Base-by-base conservation (phyloP, 371 early-diverging fungal genomes). In the Sporodiniella umbellata region DNA sequence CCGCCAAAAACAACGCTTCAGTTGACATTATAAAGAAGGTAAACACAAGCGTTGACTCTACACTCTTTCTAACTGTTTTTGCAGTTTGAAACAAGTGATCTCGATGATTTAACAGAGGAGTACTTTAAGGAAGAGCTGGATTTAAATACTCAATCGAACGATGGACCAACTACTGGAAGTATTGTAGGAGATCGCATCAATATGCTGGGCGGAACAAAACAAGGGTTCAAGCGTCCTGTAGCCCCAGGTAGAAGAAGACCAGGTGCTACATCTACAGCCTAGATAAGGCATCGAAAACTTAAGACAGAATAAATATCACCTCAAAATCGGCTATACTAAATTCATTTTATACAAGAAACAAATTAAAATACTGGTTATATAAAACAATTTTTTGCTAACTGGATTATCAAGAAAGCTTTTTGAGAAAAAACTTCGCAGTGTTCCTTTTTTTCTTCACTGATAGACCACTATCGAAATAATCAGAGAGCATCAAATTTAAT, bases 1-100 rank as follows among this genome's bases (percentile, higher is more conserved):
- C 61, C 15, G 80, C 83, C 15, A 79, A 83, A 59, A 64, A 62
- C 12, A 68, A 81, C 22, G 70, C 75, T 10, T 72, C 70, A 8
- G 26, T 85, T 25, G 49, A 77, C 4, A 73, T 89, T 5, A 66
- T 58, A 21, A 85, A 86, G 64, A 89, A 87, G 76, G 85, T 85
- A 72, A 42, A 39, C 19, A 4, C 2, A 7, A 42, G 47, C 6
- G 18, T 18, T 38, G 8, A 4, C 6, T 3, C 24, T 30, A 33
- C 12, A 14, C 23, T 6, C 19, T 4, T 4, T 10, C 39, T 22
- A 15, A 14, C 37, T 22, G 24, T 38, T 2, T 25, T 31, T 33
- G 4, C 49, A 84, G 81, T 56, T 85, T 45, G 93, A 93, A 67
- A 81, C 90, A 11, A 89, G 87, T 48, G 80, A 81, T 55, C 66